Evolutionary conservation across 1,284 basidiomycete genomes (phyloP).

Genomic region (Ustilago tritici): DNA sequence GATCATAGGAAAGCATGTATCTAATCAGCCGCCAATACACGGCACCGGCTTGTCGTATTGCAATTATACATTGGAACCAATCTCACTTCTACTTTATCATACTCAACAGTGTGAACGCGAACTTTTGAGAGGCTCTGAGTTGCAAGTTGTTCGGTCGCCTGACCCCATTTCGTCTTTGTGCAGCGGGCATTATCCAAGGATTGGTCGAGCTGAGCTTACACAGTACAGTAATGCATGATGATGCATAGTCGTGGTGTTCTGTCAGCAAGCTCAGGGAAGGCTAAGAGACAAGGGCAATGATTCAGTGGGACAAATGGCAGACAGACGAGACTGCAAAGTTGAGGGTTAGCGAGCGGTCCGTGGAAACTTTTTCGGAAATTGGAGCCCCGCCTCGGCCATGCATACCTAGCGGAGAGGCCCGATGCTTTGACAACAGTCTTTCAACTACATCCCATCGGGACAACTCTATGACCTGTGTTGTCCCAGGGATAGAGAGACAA

Average conservation of each 20-base stretch:
- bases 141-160: neutral
- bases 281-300: neutral
- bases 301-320: neutral
- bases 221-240: conserved; percentile 6
- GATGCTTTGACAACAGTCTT: no score
- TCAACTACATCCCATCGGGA: no score
- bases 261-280: neutral
- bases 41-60: neutral
- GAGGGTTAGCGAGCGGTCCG: conserved; percentile 3
- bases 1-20: conserved; percentile 4
- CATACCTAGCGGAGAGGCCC: neutral
- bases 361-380: conserved; percentile 13
- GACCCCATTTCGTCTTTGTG: neutral
- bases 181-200: neutral
- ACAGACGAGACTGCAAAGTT: neutral
- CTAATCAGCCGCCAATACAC: neutral
- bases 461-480: no score
- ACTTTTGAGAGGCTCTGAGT: neutral
- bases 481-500: neutral
- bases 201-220: neutral
- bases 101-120: neutral
- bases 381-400: conserved; percentile 42
- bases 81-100: neutral
- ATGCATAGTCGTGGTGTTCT: neutral
- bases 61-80: neutral